Base-by-base conservation (phyloP, 768 basidiomycete genomes). In the Omphalotus guepiniiformis region DNA sequence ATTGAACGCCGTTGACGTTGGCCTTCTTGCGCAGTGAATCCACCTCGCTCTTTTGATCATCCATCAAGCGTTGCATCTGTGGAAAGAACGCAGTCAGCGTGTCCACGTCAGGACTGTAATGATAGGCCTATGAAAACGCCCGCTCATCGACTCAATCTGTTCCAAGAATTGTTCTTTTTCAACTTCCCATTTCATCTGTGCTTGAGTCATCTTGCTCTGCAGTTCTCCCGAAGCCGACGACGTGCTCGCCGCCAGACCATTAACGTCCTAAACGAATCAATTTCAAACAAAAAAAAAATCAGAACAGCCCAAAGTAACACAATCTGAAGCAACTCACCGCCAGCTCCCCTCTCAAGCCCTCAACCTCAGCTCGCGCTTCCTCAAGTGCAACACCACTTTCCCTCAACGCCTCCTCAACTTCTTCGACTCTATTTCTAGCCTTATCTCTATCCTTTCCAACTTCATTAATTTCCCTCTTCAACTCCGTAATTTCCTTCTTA, bases 341-440 rank as follows among this genome's bases (percentile, higher is more conserved):
- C 36, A 88, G 69, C 50, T 96, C 95, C 27, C 77, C 66, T 45
- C 94, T 70, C 36, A 82, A 56, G 67, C 69, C 51, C 68, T 99
- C 95, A 11, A 97, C 86, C 64, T 99, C 95, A 12, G 88, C 89
- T 47, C 88, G 72, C 4, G 93, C 88, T 56, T 85, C 86, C 63
- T 98, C 94, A 8, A 98, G 74, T 0, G 94, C 90, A 37, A 81
- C 74, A 2, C 83, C 85, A 55, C 87, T 91, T 69, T 97, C 93
- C 53, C 85, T 72, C 32, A 98, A 69, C 2, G 95, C 95, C 56
- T 87, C 88, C 62, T 95, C 93, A 18, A 93, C 76, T 61, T 99
- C 95, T 49, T 84, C 85, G 0, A 91, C 73, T 23, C 92, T 76
- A 25, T 65, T 63, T 49, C 84, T 78, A 50, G 84, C 64, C 51